These are phyloP conservation scores for Schizochytrium sp. DNA, from an alignment of 108 stramenopile genomes.

Conservation along the genomic window DNA sequence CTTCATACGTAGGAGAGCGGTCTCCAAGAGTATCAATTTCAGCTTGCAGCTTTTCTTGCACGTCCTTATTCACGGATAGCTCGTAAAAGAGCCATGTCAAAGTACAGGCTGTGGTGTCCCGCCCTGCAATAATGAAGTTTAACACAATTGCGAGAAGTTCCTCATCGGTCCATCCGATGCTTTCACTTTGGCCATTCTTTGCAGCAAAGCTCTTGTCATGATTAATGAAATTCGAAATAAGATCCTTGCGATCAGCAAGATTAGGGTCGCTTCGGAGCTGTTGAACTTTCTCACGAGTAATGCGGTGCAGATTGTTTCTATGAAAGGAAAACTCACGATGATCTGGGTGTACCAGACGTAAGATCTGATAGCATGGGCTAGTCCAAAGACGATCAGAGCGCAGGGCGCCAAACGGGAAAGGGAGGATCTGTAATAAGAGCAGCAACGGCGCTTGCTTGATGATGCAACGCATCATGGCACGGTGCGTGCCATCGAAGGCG, in stretches of 20 bases:
- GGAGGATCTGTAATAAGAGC: background rate
- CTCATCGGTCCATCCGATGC: slow-evolving; percentile 54
- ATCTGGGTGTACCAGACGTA: background rate
- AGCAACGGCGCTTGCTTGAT: background rate
- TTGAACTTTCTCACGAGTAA: slow-evolving; percentile 1
- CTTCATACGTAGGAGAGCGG: slow-evolving; percentile 9
- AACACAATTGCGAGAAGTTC: slow-evolving; percentile 73
- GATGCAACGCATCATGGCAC: slow-evolving; percentile 29
- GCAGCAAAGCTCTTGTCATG: slow-evolving; percentile 19
- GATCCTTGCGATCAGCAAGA: slow-evolving; percentile 37
- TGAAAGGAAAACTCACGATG: slow-evolving; percentile 62
- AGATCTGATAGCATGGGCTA: slow-evolving; percentile 47
- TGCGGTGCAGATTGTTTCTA: slow-evolving; percentile 62
- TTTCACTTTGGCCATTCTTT: background rate
- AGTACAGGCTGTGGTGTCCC: slow-evolving; percentile 77
- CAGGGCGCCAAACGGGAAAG: slow-evolving; percentile 1
- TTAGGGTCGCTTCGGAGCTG: slow-evolving; percentile 58
- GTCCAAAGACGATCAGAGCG: background rate
- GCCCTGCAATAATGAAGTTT: slow-evolving; percentile 74
- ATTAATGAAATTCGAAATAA: slow-evolving; percentile 61
- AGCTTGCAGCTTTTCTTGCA: slow-evolving; percentile 64
- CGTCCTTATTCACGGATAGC: slow-evolving; percentile 68
- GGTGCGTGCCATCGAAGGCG: slow-evolving; percentile 70
- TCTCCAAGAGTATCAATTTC: slow-evolving; percentile 66
- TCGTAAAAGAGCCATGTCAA: slow-evolving; percentile 75